Conservation (phyloP, 176 grass and related monocot species). For the Rhynchospora pubera region DNA sequence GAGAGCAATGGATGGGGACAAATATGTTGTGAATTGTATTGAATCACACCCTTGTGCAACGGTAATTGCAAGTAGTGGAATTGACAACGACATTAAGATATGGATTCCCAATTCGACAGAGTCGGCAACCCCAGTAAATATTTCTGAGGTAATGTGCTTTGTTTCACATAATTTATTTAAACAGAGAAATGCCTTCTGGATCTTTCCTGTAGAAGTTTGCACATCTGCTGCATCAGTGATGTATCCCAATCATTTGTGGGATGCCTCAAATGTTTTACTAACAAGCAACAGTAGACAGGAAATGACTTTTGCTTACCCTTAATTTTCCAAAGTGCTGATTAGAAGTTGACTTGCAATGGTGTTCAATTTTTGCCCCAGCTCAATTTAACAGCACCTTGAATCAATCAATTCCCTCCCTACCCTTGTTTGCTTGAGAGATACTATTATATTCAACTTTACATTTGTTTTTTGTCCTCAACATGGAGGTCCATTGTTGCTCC, state of each 20-base stretch:
- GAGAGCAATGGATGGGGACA: slow-evolving; percentile 68
- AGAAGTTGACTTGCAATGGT: not conserved
- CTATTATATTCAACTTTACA: not conserved
- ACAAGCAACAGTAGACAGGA: not conserved
- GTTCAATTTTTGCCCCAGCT: not conserved
- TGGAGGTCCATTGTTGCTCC: not conserved
- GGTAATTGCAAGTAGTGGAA: slow-evolving; percentile 62
- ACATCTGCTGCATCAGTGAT: not conserved
- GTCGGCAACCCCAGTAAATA: slow-evolving; percentile 32
- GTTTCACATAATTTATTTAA: not conserved
- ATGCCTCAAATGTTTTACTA: too few relatives aligned
- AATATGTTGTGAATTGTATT: slow-evolving; percentile 73
- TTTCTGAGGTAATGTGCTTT: slow-evolving; percentile 51
- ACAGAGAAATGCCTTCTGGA: not conserved
- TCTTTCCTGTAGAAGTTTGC: not conserved
- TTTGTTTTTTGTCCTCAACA: not conserved
- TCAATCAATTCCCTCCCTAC: not conserved
- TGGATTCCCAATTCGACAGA: slow-evolving; percentile 70
- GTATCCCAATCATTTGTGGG: not conserved
- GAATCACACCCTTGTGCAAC: slow-evolving; percentile 63
- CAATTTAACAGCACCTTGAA: not conserved
- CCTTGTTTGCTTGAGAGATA: not conserved
- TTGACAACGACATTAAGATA: slow-evolving; percentile 88
- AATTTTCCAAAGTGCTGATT: not conserved
- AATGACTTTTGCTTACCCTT: not conserved